Evolutionary conservation across 1,284 basidiomycete genomes (phyloP), one percentile per base, ranked within the genome.

Genomic region (Ceratobasidium papillatum): DNA sequence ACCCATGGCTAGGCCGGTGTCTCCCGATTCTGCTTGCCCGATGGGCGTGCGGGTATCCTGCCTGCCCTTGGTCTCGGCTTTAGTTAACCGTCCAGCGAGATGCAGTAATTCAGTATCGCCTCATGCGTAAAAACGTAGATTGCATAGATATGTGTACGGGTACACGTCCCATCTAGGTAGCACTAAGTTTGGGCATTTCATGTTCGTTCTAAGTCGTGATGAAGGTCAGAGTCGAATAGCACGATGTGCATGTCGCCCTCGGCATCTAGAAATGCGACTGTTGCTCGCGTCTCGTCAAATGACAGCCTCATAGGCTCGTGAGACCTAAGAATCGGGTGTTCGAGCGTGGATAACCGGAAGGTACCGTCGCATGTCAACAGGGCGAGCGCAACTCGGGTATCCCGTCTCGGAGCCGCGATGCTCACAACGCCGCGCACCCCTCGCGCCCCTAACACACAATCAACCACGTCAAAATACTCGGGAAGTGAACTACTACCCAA

Each of bases 271-370:
- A 71, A 45, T 17, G 34, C 56, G n/a, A 71, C 11, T 4, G 68
- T 71, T 30, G 38, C 68, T 47, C 54, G 56, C 12, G 49, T 2
- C 54, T 71, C 68, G 43, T 71, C 68, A 49, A 71, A 47, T 32
- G 68, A 36, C 14, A 71, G 25, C 38, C 34, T 56, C 25, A 43
- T 34, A 11, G 56, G 54, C 32, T 17, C 19, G 38, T 3, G 43
- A 3, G 19, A 30, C 2, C 49, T 19, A 14, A 51, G 17, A 12
- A 22, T 49, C 27, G 56, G 41, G 4, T 47, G 34, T 36, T 47
- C 41, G 27, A 59, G 30, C 11, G 9, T 22, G 19, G 19, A 43
- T n/a, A 49, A 14, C 56, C 8, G 3, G 30, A 59, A 38, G 22
- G 17, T 32, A 27, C 43, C 34, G 22, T 36, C 41, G 30, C 54